A percentile compares a stretch with the other conserved stretches of the same genome.
Evolutionary conservation across 306 rosid genomes (phyloP).

Genomic region (Quercus mongolica): DNA sequence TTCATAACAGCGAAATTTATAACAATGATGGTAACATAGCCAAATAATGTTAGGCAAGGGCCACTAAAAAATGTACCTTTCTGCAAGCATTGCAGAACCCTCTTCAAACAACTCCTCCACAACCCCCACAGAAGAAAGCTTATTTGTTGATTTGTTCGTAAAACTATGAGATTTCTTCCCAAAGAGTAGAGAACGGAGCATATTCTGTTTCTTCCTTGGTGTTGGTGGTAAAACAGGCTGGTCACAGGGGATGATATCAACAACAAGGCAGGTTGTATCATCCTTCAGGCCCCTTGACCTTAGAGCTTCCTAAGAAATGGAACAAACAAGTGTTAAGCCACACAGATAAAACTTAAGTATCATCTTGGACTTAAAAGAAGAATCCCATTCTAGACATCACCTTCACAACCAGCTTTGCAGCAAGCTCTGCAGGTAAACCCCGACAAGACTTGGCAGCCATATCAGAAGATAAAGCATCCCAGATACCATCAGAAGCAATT

Average conservation of each 20-base stretch:
- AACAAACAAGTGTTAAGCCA: conserved; percentile 8
- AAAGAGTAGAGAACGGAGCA: conserved; percentile 61
- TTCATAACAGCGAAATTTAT: background rate
- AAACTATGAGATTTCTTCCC: conserved; percentile 77
- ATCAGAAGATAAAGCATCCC: conserved; percentile 94
- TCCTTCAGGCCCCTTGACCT: conserved; percentile 98
- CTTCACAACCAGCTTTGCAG: conserved; percentile 98
- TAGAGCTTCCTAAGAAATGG: conserved; percentile 69
- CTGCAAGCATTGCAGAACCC: conserved; percentile 97
- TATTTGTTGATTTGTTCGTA: conserved; percentile 61
- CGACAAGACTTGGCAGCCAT: conserved; percentile 86
- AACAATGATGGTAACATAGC: background rate
- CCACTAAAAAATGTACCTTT: conserved; percentile 47
- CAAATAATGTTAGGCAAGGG: background rate
- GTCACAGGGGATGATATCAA: conserved; percentile 89
- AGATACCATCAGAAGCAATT: conserved; percentile 98
- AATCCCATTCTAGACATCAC: conserved; percentile 34
- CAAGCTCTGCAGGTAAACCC: conserved; percentile 97
- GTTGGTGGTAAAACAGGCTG: conserved; percentile 65
- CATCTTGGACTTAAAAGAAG: conserved; percentile 3
- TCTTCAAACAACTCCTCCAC: conserved; percentile 99
- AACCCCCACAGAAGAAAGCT: conserved; percentile 89
- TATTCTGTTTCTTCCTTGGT: conserved; percentile 68
- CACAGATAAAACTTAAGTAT: conserved; percentile 14
- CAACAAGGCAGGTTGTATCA: conserved; percentile 97